phyloP scores from a whole-genome alignment of 371 early-diverging fungal species.

The Mortierella sp. region DNA sequence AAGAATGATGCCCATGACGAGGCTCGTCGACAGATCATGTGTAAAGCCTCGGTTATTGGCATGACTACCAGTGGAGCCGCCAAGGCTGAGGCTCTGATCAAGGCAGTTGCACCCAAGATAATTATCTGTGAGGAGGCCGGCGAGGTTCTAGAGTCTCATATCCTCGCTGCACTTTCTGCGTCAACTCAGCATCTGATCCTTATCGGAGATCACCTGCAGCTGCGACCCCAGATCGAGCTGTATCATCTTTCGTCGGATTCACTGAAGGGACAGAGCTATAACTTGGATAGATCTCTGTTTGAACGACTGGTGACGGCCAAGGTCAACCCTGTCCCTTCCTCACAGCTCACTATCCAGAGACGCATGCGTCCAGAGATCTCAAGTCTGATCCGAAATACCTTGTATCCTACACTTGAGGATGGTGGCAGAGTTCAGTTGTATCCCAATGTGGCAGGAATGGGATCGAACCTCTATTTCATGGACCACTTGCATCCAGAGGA shows the following conservation, averaged over 20 bases:
- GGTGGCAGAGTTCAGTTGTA: conserved; percentile 36
- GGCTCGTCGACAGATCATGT: conserved; percentile 45
- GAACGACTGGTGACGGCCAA: conserved; percentile 68
- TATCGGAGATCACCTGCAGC: conserved; percentile 81
- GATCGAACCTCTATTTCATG: conserved; percentile 59
- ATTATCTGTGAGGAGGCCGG: conserved; percentile 84
- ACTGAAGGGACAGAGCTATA: conserved; percentile 49
- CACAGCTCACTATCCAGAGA: conserved; percentile 69
- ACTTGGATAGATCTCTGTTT: conserved; percentile 74
- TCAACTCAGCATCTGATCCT: conserved; percentile 75
- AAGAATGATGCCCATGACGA: conserved; percentile 50
- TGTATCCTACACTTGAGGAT: conserved; percentile 55
- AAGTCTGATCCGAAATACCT: conserved; percentile 57
- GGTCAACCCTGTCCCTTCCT: conserved; percentile 59
- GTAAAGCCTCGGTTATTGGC: conserved; percentile 55
- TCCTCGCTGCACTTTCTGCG: conserved; percentile 64
- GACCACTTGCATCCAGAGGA: conserved; percentile 58
- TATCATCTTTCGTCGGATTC: conserved; percentile 54
- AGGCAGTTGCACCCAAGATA: conserved; percentile 62
- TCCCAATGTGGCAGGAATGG: conserved; percentile 58
- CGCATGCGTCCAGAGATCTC: conserved; percentile 83
- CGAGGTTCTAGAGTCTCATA: conserved; percentile 80
- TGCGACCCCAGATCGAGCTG: conserved; percentile 63
- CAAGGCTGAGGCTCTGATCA: conserved; percentile 60
- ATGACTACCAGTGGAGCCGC: conserved; percentile 67